A percentile compares a stretch with the other conserved stretches of the same genome.
These are phyloP conservation scores for Hypoxylon rickii DNA, from an alignment of 495 filamentous ascomycete genomes.

Conservation along the genomic window DNA sequence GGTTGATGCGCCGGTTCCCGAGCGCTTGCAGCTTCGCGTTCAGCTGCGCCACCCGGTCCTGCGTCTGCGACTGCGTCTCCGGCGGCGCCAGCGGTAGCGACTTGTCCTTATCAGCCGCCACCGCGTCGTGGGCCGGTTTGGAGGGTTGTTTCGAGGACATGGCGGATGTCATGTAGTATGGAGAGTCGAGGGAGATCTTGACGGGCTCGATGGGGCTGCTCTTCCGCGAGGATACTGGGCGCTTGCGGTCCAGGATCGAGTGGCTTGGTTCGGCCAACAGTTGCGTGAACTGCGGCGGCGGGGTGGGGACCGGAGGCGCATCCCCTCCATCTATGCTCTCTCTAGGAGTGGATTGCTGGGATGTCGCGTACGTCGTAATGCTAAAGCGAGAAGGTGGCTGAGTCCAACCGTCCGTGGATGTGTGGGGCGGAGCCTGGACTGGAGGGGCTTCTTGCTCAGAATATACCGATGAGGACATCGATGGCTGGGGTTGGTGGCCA, in stretches of 20 bases:
- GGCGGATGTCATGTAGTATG: constrained; percentile 24
- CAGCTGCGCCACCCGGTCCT: constrained; percentile 67
- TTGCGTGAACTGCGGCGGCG: constrained; percentile 36
- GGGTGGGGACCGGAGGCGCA: constrained; percentile 40
- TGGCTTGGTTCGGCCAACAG: constrained; percentile 4
- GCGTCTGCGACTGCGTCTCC: constrained; percentile 52
- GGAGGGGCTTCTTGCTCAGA: constrained; percentile 35
- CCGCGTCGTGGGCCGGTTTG: background rate
- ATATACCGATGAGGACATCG: constrained; percentile 45
- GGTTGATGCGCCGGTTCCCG: constrained; percentile 66
- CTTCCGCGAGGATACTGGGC: constrained; percentile 30
- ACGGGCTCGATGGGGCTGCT: constrained; percentile 26
- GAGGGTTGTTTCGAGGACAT: constrained; percentile 2
- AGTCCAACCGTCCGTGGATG: constrained; percentile 40
- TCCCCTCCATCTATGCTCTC: constrained; percentile 54
- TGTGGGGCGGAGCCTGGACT: constrained; percentile 16
- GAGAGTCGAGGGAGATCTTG: constrained; percentile 35
- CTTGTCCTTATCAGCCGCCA: constrained; percentile 52
- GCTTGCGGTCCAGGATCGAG: constrained; percentile 46
- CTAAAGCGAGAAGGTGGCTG: constrained; percentile 74
- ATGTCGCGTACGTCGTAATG: constrained; percentile 70
- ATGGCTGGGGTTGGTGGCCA: constrained; percentile 38
- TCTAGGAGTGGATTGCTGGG: constrained; percentile 57
- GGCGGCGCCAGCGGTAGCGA: constrained; percentile 62
- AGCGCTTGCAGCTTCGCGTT: constrained; percentile 70